Percentiles rank a stretch among this genome's conserved stretches.
These are phyloP conservation scores for Beauveria rudraprayagi DNA, from an alignment of 2,329 filamentous ascomycete species.

Conservation along the genomic window DNA sequence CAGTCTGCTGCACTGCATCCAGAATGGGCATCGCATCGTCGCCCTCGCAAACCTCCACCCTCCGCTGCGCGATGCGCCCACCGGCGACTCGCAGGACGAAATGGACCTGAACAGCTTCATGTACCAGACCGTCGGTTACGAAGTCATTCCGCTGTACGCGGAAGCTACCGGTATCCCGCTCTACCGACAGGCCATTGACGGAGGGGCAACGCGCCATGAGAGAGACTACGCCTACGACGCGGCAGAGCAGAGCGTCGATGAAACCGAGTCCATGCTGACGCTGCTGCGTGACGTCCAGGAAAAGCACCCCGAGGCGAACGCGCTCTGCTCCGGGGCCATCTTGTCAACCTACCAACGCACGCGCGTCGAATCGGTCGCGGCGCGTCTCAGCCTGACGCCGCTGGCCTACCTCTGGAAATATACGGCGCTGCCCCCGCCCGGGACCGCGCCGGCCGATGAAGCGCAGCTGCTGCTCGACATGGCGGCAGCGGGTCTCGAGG, in stretches of 20 bases:
- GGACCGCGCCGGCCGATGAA: constrained; percentile 27
- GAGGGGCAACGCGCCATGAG: constrained; percentile 60
- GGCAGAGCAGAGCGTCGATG: constrained; percentile 45
- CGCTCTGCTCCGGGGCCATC: constrained; percentile 84
- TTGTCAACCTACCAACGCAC: constrained; percentile 94
- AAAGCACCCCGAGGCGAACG: constrained; percentile 72
- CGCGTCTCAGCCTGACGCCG: constrained; percentile 73
- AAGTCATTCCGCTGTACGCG: constrained; percentile 77
- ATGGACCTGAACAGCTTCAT: constrained; percentile 88
- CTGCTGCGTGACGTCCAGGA: constrained; percentile 60
- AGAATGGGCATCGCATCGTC: constrained; percentile 76
- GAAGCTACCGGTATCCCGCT: constrained; percentile 72
- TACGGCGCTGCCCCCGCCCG: constrained; percentile 55
- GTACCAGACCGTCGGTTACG: constrained; percentile 96
- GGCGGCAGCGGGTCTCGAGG: constrained; percentile 67
- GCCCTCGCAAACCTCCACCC: constrained; percentile 72
- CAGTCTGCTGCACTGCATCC: constrained; percentile 80
- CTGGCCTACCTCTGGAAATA: constrained; percentile 92
- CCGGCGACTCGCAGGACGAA: constrained; percentile 16
- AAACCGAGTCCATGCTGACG: constrained; percentile 79
- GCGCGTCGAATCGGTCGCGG: constrained; percentile 82
- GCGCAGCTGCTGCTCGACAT: constrained; percentile 71
- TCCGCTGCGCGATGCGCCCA: constrained; percentile 10
- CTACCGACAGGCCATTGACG: constrained; percentile 70
- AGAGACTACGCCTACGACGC: constrained; percentile 54